phyloP scores from a whole-genome alignment of 495 filamentous ascomycete genomes.

The Penicillium macrosclerotiorum region DNA sequence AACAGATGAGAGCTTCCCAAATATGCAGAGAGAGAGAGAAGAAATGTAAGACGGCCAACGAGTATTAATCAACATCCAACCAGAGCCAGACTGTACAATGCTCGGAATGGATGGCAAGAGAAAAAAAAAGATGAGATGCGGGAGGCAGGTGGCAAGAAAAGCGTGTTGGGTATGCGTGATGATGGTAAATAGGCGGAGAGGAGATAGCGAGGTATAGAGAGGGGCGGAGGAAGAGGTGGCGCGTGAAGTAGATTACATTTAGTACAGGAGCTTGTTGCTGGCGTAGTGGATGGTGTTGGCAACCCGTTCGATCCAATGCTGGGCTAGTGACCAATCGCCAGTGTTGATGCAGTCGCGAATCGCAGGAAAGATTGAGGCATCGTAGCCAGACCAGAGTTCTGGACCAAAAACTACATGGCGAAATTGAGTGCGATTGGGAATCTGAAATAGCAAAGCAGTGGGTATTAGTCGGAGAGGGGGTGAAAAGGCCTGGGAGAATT shows the following conservation, averaged over 20 bases:
- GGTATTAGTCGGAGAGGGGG: conserved; percentile 17
- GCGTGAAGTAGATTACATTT: conserved; percentile 20
- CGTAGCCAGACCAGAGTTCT: conserved; percentile 72
- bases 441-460: conserved; percentile 39
- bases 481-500: too few species aligned
- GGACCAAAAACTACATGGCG: conserved; percentile 91
- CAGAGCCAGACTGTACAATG: conserved; percentile 26
- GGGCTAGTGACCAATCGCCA: conserved; percentile 67
- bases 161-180: conserved; percentile 13
- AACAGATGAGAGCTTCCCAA: conserved; percentile 3
- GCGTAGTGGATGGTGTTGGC: conserved; percentile 67
- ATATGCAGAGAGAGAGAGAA: conserved; percentile 17
- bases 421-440: conserved; percentile 88
- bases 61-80: conserved; percentile 5
- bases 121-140: conserved; percentile 5
- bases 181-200: not conserved
- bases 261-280: conserved; percentile 54
- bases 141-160: not conserved
- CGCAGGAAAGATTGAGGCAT: conserved; percentile 76
- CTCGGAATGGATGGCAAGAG: conserved; percentile 9
- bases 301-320: conserved; percentile 68
- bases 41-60: conserved; percentile 1
- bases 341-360: conserved; percentile 77
- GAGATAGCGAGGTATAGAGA: not conserved
- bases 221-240: not conserved